A percentile compares a stretch with the other conserved stretches of the same genome.
Conservation (phyloP, 148 eudicot genomes). For the Arbutus unedo region DNA sequence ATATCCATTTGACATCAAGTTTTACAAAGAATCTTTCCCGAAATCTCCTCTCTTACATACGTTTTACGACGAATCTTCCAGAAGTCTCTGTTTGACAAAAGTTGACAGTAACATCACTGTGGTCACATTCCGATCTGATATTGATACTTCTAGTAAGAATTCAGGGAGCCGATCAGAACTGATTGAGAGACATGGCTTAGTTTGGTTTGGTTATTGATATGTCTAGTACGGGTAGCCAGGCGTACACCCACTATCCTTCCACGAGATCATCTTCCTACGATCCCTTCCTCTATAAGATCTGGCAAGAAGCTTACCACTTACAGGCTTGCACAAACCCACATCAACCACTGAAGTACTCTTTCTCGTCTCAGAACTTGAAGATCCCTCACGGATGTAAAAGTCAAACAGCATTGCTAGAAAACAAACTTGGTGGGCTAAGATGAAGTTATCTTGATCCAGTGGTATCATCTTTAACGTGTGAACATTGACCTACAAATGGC, state of each 20-base stretch:
- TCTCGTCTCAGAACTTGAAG: constrained; percentile 39
- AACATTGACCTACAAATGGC: constrained; percentile 61
- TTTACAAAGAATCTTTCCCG: neutral
- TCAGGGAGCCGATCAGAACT: constrained; percentile 36
- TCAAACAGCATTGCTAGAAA: constrained; percentile 92
- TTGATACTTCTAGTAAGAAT: constrained; percentile 23
- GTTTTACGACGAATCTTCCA: neutral
- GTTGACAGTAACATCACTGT: neutral
- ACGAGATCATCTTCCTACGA: constrained; percentile 74
- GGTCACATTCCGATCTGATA: neutral
- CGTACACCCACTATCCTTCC: constrained; percentile 72
- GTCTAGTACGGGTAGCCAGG: constrained; percentile 61
- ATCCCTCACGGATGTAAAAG: constrained; percentile 58
- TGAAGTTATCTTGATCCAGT: constrained; percentile 51
- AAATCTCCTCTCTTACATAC: neutral
- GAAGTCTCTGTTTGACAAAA: neutral
- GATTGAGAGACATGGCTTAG: neutral
- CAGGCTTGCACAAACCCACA: constrained; percentile 71
- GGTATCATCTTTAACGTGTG: constrained; percentile 63
- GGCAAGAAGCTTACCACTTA: constrained; percentile 54
- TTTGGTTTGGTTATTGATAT: neutral
- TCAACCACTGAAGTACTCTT: constrained; percentile 54
- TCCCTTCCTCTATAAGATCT: constrained; percentile 89
- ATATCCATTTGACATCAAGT: neutral
- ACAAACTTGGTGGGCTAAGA: constrained; percentile 71